Evolutionary conservation across 2,329 filamentous ascomycete genomes (phyloP).

Genomic region (Microdochium paspali): DNA sequence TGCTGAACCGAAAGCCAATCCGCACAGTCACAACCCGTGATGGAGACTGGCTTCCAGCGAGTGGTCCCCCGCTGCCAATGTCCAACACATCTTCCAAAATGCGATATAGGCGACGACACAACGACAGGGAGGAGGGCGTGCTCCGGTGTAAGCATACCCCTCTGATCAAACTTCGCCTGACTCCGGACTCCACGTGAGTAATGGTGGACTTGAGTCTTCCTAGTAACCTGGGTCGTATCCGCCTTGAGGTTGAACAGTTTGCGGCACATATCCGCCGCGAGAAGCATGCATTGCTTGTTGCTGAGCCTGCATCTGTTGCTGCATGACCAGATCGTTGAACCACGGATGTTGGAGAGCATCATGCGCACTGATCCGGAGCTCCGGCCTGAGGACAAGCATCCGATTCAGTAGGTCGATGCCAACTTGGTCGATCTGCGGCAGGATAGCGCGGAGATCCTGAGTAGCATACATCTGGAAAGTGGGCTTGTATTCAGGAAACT

Average conservation of each 20-base stretch:
- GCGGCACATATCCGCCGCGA: slow-evolving; percentile 18
- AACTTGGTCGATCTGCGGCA: slow-evolving; percentile 80
- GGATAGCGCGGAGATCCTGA: slow-evolving; percentile 76
- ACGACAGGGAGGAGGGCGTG: no score
- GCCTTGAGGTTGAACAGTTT: slow-evolving; percentile 16
- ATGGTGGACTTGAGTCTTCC: neutral
- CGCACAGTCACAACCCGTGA: neutral
- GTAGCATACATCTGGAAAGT: slow-evolving; percentile 93
- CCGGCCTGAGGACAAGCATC: slow-evolving; percentile 88
- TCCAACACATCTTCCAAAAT: no score
- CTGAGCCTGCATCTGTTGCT: slow-evolving; percentile 36
- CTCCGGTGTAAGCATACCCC: no score
- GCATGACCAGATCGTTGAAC: slow-evolving; percentile 68
- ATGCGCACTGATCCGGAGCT: slow-evolving; percentile 79
- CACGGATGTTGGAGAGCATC: slow-evolving; percentile 85
- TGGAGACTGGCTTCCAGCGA: no score
- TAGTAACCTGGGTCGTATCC: slow-evolving; percentile 18
- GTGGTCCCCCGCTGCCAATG: no score
- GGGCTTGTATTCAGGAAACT: slow-evolving; percentile 95
- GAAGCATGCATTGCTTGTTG: slow-evolving; percentile 32
- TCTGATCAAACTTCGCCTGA: no score
- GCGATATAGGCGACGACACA: no score
- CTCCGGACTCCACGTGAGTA: no score
- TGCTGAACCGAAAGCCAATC: no score
- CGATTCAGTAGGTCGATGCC: slow-evolving; percentile 81